Evolutionary conservation across 805 yeast genomes (phyloP), one percentile per base, ranked within the genome.

Genomic region (Clavispora santaluciae): DNA sequence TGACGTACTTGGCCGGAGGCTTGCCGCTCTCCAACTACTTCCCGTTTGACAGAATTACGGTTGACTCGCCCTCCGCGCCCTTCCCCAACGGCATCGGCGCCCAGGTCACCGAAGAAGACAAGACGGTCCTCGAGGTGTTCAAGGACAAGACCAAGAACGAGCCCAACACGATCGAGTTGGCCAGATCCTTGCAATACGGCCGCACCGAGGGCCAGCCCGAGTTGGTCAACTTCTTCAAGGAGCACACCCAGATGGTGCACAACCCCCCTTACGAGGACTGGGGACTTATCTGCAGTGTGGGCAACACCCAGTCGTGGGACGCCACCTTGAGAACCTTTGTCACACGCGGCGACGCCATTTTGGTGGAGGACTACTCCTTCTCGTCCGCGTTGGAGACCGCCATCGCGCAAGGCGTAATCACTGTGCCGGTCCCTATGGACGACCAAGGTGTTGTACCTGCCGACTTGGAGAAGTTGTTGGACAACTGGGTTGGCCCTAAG

Each of bases 1-100:
- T 93, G 57, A 81, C 88, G 42, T 90, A 89, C 59, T 76, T 91
- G 41, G 98, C 97, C 41, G 99, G 98, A 54, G 99, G 99, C 6
- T 76, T 91, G 53, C 99, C 99, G 11, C 68, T 87, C 60, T 70
- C 96, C 20, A 91, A 85, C 48, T 85, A 86, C 65, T 91, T 91
- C 76, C 98, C 99, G 33, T 87, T 91, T 76, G 87, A 89, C 55
- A 77, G 79, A 50, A 61, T 91, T 43, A 60, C 73, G 17, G 83
- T 84, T 11, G 78, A 78, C 41, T 71, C 88, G 6, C 95, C 96
- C 42, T 72, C 79, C 10, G 84, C 93, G 17, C 95, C 95, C 1
- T 91, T 89, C 60, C 55, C 70, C 11, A 72, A 79, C 22, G 96
- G 96, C 41, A 84, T 87, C 47, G 86, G 82, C 24, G 81, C 83